Evolutionary conservation across 805 yeast species (phyloP), one percentile per base, ranked within the genome.

Genomic region (Martiniozyma abietophila): DNA sequence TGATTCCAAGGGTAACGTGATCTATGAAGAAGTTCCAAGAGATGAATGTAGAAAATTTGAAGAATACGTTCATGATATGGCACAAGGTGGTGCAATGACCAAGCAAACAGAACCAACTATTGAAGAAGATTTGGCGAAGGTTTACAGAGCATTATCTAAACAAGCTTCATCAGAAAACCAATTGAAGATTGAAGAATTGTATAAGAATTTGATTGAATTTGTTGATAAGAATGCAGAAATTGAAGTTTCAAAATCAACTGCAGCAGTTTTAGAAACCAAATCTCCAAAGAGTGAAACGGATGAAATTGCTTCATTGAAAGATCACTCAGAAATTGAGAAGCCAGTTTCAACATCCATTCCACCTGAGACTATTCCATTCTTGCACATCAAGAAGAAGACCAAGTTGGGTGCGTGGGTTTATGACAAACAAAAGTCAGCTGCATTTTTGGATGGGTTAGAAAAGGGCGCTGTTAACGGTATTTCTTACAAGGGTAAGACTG

Each of bases 1-100:
- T 48, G 94, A 83, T 51, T 71, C 76, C 45, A 84, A 80, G 65
- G 98, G 98, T 61, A 82, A 77, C 55, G 74, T 92, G 53, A 70
- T 67, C 40, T 92, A 85, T 62, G 68, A 75, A 41, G 98, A 92
- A 66, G 80, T 71, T 42, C 77, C 84, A 56, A 82, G 95, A 62
- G 83, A 88, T 32, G 74, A 89, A 42, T 94, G 88, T 44, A 79
- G 96, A 63, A 92, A 92, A 59, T 72, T 92, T 44, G 96, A 92
- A 64, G 89, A 88, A 58, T 92, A 92, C 58, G 96, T 92, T 46
- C 73, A 76, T 55, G 95, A 84, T 61, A 88, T 92, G 96, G 94
- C 97, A 35, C 78, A 74, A 53, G 98, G 98, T 63, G 88, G 95
- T 49, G 76, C 76, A 46, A 62, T 84, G 53, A 83, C 96, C 40